Base-by-base conservation (phyloP, 1,284 basidiomycete species). In the Cerrena zonata region DNA sequence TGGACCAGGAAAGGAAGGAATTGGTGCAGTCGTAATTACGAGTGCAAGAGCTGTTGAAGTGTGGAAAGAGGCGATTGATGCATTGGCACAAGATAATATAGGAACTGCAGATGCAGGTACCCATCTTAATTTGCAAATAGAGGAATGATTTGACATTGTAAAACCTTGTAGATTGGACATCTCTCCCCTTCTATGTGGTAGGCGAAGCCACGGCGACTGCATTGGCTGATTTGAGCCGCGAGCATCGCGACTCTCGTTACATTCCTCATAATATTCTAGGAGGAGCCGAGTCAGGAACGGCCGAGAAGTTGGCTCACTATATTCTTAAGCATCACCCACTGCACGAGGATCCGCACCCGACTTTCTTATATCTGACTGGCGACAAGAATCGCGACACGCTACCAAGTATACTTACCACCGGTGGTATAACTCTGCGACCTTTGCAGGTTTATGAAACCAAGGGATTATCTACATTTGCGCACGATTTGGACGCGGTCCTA, bases 341-440 rank as follows among this genome's bases (percentile, higher is more conserved):
- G 15, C 39, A 55, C 22, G 45, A 41, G 27, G 19, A 10, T 18
- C 39, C 50, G 1, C 59, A 53, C 38, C 30, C 30, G 7, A 34
- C 30, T 15, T 58, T 91, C 47, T 64, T 92, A 11, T 90, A 88
- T 62, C 73, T 92, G 5, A 86, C 79, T 4, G 89, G 89, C 15
- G 89, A 91, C 72, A 91, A 90, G 72, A 91, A 87, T 53, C 74
- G 79, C 15, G 86, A 90, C 56, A 84, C 79, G 0, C 64, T 91
- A 2, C 70, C 79, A 0, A 68, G 54, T 3, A 73, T 83, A 7
- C 68, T 92, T 34, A 51, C 58, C 0, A 69, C 69, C 0, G 75
- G 69, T 0, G 72, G 71, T 1, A 62, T 87, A 1, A 60, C 59
- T 30, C 63, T 85, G 23, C 65, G 73, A 13, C 56, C 70, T 15